Conservation (phyloP, 345 rosid genomes). For the Aegle marmelos region DNA sequence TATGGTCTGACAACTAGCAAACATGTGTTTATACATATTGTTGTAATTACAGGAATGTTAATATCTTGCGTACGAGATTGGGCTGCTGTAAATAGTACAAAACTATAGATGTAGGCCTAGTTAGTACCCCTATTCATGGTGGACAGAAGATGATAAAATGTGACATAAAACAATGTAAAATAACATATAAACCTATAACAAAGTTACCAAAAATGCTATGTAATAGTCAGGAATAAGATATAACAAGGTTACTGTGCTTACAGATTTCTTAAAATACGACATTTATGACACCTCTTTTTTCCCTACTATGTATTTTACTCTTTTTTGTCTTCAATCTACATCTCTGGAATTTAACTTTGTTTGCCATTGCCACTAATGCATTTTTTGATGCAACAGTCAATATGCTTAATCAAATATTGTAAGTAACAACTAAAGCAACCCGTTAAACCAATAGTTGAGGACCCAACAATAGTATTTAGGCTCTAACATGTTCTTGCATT, state of each 20-base stretch:
- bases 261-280: neutral
- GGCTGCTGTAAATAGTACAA: neutral
- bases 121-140: neutral
- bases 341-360: neutral
- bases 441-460: no score
- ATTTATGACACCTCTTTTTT: neutral
- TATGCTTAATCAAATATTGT: neutral
- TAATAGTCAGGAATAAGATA: neutral
- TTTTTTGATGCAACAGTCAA: neutral
- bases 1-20: slow-evolving; percentile 23
- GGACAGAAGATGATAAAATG: neutral
- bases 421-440: neutral
- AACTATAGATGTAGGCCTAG: neutral
- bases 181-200: neutral
- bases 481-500: neutral
- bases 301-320: neutral
- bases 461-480: neutral
- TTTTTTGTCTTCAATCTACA: neutral
- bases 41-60: neutral
- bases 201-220: neutral
- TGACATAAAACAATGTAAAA: neutral
- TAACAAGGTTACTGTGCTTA: neutral
- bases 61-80: neutral
- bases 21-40: neutral
- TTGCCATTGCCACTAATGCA: neutral